These are phyloP conservation scores for Pseudonitzschia delicatissima DNA, from an alignment of 108 stramenopile species.

Conservation along the genomic window DNA sequence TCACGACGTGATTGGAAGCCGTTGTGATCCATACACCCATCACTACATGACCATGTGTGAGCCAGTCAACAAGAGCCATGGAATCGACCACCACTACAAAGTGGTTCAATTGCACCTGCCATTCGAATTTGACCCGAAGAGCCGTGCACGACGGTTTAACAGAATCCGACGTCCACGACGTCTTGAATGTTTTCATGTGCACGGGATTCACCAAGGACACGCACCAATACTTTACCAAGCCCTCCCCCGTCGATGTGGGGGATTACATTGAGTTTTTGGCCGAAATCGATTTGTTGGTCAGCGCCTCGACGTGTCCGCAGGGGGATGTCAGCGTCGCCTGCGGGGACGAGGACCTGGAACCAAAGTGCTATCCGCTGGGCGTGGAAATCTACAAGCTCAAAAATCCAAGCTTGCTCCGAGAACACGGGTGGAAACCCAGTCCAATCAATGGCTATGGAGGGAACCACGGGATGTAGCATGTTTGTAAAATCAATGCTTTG, in stretches of 20 bases:
- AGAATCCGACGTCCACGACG: conserved; percentile 57
- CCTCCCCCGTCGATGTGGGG: conserved; percentile 57
- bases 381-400: conserved; percentile 45
- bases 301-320: conserved; percentile 56
- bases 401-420: conserved; percentile 21
- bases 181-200: conserved; percentile 68
- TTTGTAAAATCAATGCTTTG: no score
- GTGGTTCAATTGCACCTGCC: conserved; percentile 32
- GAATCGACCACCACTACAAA: background rate
- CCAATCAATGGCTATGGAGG: conserved; percentile 39
- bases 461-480: conserved; percentile 39
- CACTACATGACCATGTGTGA: conserved; percentile 43
- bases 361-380: conserved; percentile 40
- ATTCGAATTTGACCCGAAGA: conserved; percentile 50
- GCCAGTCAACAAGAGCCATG: conserved; percentile 12
- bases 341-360: conserved; percentile 37
- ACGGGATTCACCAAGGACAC: conserved; percentile 57
- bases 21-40: conserved; percentile 69
- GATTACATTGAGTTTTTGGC: conserved; percentile 69
- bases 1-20: conserved; percentile 59
- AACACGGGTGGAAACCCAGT: conserved; percentile 43
- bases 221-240: conserved; percentile 66
- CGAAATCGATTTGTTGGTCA: conserved; percentile 48
- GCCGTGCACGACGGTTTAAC: conserved; percentile 32
- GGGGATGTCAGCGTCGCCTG: conserved; percentile 58